Evolutionary conservation across 225 moss, liverwort and hornwort species (phyloP).

Genomic region (Marchantia paleacea): DNA sequence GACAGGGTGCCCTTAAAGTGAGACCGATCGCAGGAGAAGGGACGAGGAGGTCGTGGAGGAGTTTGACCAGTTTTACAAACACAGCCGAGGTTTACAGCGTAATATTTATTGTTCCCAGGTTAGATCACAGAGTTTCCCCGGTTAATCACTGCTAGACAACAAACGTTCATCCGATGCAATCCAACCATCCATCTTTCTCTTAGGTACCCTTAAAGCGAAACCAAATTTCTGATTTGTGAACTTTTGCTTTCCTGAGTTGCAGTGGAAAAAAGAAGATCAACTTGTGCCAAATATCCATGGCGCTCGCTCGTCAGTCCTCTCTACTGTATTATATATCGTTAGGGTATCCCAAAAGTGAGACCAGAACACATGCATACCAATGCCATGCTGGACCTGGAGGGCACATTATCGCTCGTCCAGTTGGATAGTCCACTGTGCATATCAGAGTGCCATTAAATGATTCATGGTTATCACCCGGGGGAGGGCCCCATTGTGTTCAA

Average conservation of each 20-base stretch:
- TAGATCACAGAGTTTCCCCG: background rate
- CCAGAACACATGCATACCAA: background rate
- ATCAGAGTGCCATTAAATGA: background rate
- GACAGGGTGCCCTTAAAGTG: background rate
- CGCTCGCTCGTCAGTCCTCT: background rate
- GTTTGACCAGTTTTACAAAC: too few relatives aligned
- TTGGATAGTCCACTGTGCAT: conserved; percentile 1
- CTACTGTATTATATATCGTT: background rate
- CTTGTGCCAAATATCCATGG: background rate
- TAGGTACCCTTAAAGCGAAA: conserved; percentile 5
- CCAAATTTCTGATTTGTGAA: background rate
- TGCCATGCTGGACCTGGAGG: background rate
- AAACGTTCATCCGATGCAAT: background rate
- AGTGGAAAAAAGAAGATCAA: background rate
- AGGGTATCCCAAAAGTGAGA: conserved; percentile 6
- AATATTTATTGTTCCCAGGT: too few relatives aligned
- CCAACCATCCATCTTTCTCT: background rate
- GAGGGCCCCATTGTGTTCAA: background rate
- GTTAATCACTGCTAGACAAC: background rate
- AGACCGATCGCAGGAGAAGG: background rate
- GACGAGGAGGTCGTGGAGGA: background rate
- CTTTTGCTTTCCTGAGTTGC: background rate
- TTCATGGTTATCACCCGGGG: conserved; percentile 6
- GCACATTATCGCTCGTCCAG: conserved; percentile 5
- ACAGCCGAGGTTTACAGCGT: too few relatives aligned